phyloP scores from a whole-genome alignment of 257 asterid genomes.

The Scutellaria minor region DNA sequence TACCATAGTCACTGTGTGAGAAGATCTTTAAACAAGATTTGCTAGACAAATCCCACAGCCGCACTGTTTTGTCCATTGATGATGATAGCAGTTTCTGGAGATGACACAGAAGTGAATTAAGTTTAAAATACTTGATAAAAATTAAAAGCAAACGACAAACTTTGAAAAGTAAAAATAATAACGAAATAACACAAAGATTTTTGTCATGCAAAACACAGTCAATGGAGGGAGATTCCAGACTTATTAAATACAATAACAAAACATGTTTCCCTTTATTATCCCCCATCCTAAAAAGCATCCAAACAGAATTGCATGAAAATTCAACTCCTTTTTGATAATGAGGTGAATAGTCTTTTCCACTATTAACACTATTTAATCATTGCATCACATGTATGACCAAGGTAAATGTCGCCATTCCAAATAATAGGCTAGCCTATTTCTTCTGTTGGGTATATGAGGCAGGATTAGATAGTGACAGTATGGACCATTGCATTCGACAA shows the following conservation, averaged over 20 bases:
- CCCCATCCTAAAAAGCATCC: constrained; percentile 4
- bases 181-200: not conserved
- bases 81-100: constrained; percentile 88
- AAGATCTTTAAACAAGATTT: constrained; percentile 85
- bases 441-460: not conserved
- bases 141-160: constrained; percentile 30
- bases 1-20: constrained; percentile 97
- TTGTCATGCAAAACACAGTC: not conserved
- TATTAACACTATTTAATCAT: too few species aligned
- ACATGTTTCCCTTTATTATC: not conserved
- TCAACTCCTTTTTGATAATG: too few species aligned
- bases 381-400: too few species aligned
- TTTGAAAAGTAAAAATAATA: constrained; percentile 13
- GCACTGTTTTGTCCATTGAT: constrained; percentile 97
- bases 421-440: too few species aligned
- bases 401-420: too few species aligned
- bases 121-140: constrained; percentile 28
- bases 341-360: too few species aligned
- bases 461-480: constrained; percentile 9
- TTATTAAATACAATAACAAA: constrained; percentile 1
- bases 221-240: not conserved
- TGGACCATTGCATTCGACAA: constrained; percentile 5
- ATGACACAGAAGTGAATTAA: constrained; percentile 36
- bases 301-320: not conserved
- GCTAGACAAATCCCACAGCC: constrained; percentile 91